Evolutionary conservation across 257 asterid species (phyloP).

Genomic region (Solanum appendiculatum): DNA sequence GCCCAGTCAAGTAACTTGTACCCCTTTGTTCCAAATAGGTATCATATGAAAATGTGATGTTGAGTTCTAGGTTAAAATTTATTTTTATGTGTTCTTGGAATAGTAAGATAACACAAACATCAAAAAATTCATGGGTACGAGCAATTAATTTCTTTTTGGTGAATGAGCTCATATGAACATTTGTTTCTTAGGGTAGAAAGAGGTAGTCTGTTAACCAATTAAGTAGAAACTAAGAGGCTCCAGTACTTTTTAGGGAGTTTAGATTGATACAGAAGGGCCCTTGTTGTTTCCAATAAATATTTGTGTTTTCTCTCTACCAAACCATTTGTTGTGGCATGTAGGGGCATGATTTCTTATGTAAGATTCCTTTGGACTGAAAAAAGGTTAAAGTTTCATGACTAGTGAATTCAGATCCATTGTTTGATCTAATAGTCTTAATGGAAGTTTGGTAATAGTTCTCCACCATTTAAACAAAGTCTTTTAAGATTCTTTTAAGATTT

Average conservation of each 20-base stretch:
- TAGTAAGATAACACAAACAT: background rate
- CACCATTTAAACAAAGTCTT: background rate
- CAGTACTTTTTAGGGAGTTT: too few species aligned
- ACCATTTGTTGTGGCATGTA: too few species aligned
- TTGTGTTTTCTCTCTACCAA: too few species aligned
- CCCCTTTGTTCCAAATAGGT: background rate
- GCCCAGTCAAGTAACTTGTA: background rate
- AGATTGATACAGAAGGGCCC: background rate
- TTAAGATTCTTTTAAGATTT: background rate
- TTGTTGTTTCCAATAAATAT: too few species aligned
- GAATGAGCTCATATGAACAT: background rate
- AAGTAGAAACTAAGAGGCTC: background rate
- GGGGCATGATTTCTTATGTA: too few species aligned
- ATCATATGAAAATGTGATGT: background rate
- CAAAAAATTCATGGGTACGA: too few species aligned
- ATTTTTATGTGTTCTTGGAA: background rate
- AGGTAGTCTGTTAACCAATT: background rate
- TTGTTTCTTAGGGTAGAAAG: too few species aligned
- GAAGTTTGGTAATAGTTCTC: too few species aligned
- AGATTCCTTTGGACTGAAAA: too few species aligned
- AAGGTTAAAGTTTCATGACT: too few species aligned
- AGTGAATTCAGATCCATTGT: too few species aligned
- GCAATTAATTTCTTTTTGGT: background rate
- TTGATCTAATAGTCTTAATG: too few species aligned
- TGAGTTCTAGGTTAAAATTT: background rate